A percentile compares a stretch with the other conserved stretches of the same genome.
Conservation (phyloP, 768 basidiomycete species). For the Russula lepida region DNA sequence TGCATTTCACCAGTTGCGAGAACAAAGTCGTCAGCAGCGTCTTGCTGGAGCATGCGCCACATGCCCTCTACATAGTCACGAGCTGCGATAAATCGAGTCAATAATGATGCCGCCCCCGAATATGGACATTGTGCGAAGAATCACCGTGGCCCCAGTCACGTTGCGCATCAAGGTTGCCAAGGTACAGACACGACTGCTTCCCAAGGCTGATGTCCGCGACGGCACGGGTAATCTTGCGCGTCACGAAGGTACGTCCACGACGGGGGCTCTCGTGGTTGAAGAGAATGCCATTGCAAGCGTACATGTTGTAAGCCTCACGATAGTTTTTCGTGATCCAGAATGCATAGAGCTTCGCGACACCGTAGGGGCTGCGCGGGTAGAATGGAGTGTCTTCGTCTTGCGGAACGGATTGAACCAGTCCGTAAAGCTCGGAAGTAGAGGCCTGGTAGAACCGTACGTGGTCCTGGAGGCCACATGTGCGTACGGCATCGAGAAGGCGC, state of each 20-base stretch:
- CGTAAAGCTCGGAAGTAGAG: constrained; percentile 94
- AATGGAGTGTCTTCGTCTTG: constrained; percentile 96
- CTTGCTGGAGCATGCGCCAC: constrained; percentile 95
- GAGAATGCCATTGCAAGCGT: constrained; percentile 91
- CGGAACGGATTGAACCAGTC: constrained; percentile 91
- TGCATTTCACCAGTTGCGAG: constrained; percentile 96
- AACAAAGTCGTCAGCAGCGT: constrained; percentile 77
- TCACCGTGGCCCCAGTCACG: constrained; percentile 97
- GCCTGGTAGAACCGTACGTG: constrained; percentile 96
- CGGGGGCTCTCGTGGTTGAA: constrained; percentile 99
- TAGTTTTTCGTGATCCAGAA: constrained; percentile 91
- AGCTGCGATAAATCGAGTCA: constrained; percentile 33
- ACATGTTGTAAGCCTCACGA: constrained; percentile 94
- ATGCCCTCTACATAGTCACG: constrained; percentile 94
- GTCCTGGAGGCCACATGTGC: constrained; percentile 90
- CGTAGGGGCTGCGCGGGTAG: constrained; percentile 97
- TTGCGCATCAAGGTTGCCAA: constrained; percentile 90
- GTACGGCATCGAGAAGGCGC: constrained; percentile 90
- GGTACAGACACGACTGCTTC: constrained; percentile 84
- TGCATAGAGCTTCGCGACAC: constrained; percentile 89
- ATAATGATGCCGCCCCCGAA: background rate
- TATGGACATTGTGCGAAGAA: constrained; percentile 23
- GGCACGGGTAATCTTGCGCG: constrained; percentile 87
- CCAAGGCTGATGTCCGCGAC: constrained; percentile 87
- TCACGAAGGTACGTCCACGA: constrained; percentile 91